These are phyloP conservation scores for Plasmodium reichenowi DNA, from an alignment of 169 alveolate species.

Conservation along the genomic window DNA sequence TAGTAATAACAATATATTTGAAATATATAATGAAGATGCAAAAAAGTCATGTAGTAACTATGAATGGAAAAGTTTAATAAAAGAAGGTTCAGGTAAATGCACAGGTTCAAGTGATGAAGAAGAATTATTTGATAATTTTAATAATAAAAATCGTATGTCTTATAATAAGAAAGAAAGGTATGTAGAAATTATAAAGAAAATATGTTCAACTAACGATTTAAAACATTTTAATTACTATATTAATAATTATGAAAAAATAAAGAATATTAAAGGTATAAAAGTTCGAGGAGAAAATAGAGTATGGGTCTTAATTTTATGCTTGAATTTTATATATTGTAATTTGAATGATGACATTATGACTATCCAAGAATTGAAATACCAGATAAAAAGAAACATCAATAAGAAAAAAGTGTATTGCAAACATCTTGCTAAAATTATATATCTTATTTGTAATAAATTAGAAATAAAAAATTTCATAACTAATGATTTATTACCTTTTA, in stretches of 20 bases:
- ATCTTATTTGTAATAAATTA: constrained; percentile 31
- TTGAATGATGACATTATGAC: constrained; percentile 69
- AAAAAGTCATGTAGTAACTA: neutral
- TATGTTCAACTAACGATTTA: constrained; percentile 62
- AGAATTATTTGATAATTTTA: constrained; percentile 7
- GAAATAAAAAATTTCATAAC: constrained; percentile 47
- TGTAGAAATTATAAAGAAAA: constrained; percentile 44
- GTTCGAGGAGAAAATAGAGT: constrained; percentile 67
- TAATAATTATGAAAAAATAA: constrained; percentile 73
- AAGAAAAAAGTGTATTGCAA: constrained; percentile 64
- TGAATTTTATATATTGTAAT: constrained; percentile 71
- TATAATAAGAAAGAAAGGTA: constrained; percentile 25
- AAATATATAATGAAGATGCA: neutral
- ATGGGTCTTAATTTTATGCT: constrained; percentile 56
- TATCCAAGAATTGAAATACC: constrained; percentile 55
- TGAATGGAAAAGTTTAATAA: constrained; percentile 3
- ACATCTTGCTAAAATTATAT: constrained; percentile 63
- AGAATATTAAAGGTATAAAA: constrained; percentile 51
- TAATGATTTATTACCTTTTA: constrained; percentile 43
- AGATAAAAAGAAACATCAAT: constrained; percentile 44
- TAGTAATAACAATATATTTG: constrained; percentile 4
- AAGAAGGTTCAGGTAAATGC: neutral
- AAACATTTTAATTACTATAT: constrained; percentile 39
- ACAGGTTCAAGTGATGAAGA: constrained; percentile 5
- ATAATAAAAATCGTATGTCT: constrained; percentile 6